These are phyloP conservation scores for Secale cereale DNA, from an alignment of 176 grass and related monocot species.

Conservation along the genomic window DNA sequence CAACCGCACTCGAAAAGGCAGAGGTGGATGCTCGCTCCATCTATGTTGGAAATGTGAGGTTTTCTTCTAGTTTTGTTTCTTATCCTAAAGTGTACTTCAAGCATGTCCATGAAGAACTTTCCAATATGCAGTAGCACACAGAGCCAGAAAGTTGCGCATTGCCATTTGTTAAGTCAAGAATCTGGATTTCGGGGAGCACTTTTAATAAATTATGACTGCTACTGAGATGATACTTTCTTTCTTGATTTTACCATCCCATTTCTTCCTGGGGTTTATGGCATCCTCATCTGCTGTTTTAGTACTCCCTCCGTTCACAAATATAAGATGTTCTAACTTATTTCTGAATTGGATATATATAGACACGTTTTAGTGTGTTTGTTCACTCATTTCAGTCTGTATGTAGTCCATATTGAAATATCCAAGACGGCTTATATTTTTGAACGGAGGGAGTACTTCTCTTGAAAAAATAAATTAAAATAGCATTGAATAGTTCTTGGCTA, in stretches of 20 bases:
- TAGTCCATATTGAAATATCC: too few relatives aligned
- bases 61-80: conserved; percentile 34
- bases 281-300: background rate
- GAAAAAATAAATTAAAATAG: background rate
- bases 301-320: too few relatives aligned
- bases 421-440: too few relatives aligned
- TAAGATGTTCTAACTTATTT: too few relatives aligned
- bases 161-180: background rate
- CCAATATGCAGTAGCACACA: background rate
- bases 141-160: background rate
- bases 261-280: background rate
- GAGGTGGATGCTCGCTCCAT: conserved; percentile 83
- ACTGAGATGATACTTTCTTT: background rate
- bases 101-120: background rate
- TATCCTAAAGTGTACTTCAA: conserved; percentile 3
- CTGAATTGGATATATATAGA: too few relatives aligned
- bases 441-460: background rate
- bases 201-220: background rate
- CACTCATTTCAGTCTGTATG: too few relatives aligned
- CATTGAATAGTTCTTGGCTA: background rate
- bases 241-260: background rate
- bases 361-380: too few relatives aligned
- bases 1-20: conserved; percentile 44
- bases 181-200: background rate
- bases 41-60: conserved; percentile 77